Evolutionary conservation across 2,329 filamentous ascomycete genomes (phyloP).

Genomic region (Coleophoma cylindrospora): DNA sequence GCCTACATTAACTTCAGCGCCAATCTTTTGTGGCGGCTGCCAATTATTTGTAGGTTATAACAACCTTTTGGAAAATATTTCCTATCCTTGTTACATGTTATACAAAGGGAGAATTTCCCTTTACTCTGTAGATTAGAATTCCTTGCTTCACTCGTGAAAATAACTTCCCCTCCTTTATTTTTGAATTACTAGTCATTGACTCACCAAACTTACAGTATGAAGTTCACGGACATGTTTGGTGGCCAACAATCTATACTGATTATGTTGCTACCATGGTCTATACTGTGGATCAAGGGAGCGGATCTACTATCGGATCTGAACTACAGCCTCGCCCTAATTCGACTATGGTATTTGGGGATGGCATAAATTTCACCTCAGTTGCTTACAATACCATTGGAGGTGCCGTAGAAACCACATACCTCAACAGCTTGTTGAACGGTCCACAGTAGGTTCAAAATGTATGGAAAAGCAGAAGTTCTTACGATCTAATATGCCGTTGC

Average conservation of each 20-base stretch:
- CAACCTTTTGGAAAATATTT: neutral
- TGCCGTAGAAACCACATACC: neutral
- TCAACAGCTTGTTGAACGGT: neutral
- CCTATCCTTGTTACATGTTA: neutral
- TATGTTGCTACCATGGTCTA: neutral
- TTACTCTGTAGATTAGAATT: neutral
- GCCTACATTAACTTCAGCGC: neutral
- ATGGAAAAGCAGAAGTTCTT: too few relatives aligned
- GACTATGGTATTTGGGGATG: neutral
- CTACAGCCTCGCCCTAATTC: neutral
- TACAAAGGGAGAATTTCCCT: neutral
- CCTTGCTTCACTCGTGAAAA: neutral
- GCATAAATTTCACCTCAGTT: neutral
- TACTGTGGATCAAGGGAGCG: neutral
- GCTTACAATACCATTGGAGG: neutral
- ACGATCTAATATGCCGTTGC: too few relatives aligned
- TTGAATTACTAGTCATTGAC: neutral
- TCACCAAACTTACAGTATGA: neutral
- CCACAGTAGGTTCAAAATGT: neutral
- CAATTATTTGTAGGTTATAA: neutral
- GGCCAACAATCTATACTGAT: neutral
- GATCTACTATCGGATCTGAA: neutral
- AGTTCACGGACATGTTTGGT: neutral
- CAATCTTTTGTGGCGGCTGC: neutral
- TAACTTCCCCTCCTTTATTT: neutral